Percentiles rank a stretch among this genome's conserved stretches.
Conservation (phyloP, 2,329 filamentous ascomycete genomes). For the Colletotrichum cuscutae region DNA sequence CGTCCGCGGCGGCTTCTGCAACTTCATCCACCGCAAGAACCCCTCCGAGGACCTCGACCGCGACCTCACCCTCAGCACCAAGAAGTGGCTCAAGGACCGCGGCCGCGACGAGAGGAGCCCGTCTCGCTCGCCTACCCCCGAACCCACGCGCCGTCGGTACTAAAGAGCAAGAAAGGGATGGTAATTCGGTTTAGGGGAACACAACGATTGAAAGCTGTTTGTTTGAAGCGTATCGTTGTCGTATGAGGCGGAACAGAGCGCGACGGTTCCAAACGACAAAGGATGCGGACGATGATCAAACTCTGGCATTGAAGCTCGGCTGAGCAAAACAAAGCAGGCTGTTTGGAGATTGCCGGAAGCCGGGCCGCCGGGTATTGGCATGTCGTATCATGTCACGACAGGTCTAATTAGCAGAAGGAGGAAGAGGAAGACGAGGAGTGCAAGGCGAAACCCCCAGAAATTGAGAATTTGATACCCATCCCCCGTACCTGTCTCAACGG, state of each 20-base stretch:
- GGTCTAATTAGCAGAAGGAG: not conserved
- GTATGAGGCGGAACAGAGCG: no score
- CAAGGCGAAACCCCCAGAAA: not conserved
- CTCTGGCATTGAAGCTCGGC: no score
- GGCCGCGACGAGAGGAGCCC: conserved; percentile 87
- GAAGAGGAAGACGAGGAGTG: not conserved
- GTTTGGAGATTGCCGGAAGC: no score
- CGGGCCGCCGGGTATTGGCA: not conserved
- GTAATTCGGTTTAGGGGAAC: not conserved
- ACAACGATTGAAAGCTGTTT: not conserved
- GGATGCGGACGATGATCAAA: no score
- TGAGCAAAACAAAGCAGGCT: no score
- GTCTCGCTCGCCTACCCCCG: conserved; percentile 85
- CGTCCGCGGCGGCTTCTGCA: conserved; percentile 96
- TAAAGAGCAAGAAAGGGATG: conserved; percentile 47
- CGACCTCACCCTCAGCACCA: conserved; percentile 87
- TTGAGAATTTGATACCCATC: not conserved
- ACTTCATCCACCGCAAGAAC: conserved; percentile 99
- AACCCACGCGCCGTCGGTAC: conserved; percentile 79
- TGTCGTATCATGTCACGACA: not conserved
- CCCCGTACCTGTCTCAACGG: not conserved
- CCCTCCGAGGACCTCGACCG: conserved; percentile 88
- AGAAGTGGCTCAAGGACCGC: conserved; percentile 93
- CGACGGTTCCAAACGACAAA: no score
- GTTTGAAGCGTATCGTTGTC: no score